Evolutionary conservation across 2,329 filamentous ascomycete species (phyloP).

Genomic region (Fusarium begoniae): DNA sequence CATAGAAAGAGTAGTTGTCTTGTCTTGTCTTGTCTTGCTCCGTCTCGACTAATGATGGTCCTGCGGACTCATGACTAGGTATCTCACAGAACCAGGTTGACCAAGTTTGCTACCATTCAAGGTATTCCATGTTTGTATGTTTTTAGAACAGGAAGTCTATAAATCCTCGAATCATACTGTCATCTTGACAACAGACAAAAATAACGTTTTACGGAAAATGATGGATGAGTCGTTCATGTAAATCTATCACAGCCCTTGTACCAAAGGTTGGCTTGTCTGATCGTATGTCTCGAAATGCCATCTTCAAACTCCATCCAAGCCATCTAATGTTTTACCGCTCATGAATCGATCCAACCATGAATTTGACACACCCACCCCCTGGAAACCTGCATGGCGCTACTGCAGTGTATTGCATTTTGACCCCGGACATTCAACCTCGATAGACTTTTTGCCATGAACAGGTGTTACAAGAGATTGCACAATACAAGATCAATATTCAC

Average conservation of each 20-base stretch:
- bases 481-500: not conserved
- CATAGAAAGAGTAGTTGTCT: not conserved
- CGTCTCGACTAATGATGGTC: not conserved
- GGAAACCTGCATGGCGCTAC: slow-evolving; percentile 37
- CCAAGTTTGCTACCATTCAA: not conserved
- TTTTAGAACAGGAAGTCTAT: not conserved
- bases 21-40: not conserved
- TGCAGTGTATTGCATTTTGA: slow-evolving; percentile 33
- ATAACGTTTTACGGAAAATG: not conserved
- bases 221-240: not conserved
- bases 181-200: not conserved
- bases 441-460: slow-evolving; percentile 9
- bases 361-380: slow-evolving; percentile 32
- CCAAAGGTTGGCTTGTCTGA: not conserved
- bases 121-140: not conserved
- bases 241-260: not conserved
- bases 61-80: not conserved
- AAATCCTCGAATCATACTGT: not conserved
- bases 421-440: slow-evolving; percentile 14
- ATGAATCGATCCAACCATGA: not conserved
- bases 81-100: not conserved
- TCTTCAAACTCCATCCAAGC: slow-evolving; percentile 27
- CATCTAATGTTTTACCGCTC: slow-evolving; percentile 22
- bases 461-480: not conserved
- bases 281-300: slow-evolving; percentile 14